phyloP scores from a whole-genome alignment of 345 rosid species.

The Chamaenerion angustifolium region DNA sequence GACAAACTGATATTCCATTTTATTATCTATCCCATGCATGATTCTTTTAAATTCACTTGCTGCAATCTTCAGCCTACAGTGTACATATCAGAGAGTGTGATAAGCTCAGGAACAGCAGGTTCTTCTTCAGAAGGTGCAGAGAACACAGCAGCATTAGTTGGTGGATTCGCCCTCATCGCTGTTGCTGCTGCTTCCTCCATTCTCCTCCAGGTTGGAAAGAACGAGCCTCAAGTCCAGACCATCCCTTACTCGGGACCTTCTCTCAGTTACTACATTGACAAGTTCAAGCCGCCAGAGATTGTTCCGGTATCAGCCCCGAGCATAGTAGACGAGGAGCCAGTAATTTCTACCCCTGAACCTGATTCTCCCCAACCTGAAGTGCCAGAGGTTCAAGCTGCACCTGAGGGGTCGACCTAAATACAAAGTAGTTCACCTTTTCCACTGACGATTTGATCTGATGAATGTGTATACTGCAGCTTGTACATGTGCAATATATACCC shows the following conservation, averaged over 20 bases:
- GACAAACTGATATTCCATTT: too few species aligned
- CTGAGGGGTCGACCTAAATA: conserved; percentile 14
- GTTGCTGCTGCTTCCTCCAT: conserved; percentile 59
- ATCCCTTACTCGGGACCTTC: conserved; percentile 62
- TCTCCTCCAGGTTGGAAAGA: conserved; percentile 61
- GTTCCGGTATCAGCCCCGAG: conserved; percentile 37
- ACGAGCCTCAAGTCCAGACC: conserved; percentile 27
- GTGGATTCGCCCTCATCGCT: conserved; percentile 46
- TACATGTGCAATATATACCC: too few species aligned
- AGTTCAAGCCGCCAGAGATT: conserved; percentile 54
- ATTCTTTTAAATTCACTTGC: background rate
- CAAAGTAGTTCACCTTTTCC: too few species aligned
- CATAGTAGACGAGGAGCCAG: conserved; percentile 10
- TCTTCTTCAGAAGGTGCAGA: conserved; percentile 77
- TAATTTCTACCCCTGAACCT: conserved; percentile 20
- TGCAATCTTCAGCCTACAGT: conserved; percentile 54
- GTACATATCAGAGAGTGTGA: conserved; percentile 77
- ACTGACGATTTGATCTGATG: too few species aligned
- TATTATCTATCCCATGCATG: too few species aligned
- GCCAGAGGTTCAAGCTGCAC: conserved; percentile 26
- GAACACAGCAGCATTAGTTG: conserved; percentile 53
- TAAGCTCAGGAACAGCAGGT: conserved; percentile 85
- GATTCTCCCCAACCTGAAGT: conserved; percentile 18
- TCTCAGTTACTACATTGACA: conserved; percentile 79
- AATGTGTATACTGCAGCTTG: too few species aligned